phyloP scores from a whole-genome alignment of 1,284 basidiomycete species.

The Sanguinoderma infundibulare region DNA sequence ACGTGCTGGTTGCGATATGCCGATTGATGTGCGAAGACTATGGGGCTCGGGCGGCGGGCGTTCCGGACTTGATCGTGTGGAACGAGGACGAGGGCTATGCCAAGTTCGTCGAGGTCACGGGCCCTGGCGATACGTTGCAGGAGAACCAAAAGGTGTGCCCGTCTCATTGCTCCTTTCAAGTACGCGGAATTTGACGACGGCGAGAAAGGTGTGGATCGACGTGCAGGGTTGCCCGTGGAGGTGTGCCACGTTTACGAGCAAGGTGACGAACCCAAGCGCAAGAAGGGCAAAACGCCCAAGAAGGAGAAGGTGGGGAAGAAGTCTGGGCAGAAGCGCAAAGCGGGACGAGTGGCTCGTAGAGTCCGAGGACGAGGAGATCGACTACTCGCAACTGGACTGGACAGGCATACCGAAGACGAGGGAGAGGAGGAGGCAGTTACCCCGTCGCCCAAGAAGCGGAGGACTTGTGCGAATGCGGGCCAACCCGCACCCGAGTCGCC shows the following conservation, averaged over 20 bases:
- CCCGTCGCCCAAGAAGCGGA: constrained; percentile 11
- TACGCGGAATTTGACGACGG: not conserved
- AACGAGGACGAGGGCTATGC: constrained; percentile 58
- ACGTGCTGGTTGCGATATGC: constrained; percentile 78
- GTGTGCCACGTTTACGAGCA: constrained; percentile 68
- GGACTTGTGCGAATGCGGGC: constrained; percentile 7
- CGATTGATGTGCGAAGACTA: constrained; percentile 91
- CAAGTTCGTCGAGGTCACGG: constrained; percentile 96
- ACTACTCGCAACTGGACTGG: constrained; percentile 31
- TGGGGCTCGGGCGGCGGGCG: constrained; percentile 77
- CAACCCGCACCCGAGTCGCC: constrained; percentile 13
- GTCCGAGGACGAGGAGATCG: constrained; percentile 30
- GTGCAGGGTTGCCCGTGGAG: constrained; percentile 77
- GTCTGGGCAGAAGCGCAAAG: constrained; percentile 30
- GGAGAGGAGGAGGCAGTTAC: constrained; percentile 1
- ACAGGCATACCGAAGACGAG: constrained; percentile 15
- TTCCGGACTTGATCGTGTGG: constrained; percentile 94
- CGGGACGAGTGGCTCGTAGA: constrained; percentile 19
- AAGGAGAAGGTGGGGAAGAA: constrained; percentile 24
- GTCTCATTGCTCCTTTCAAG: not conserved
- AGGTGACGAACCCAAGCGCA: constrained; percentile 21
- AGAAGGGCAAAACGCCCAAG: constrained; percentile 20
- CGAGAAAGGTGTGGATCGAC: constrained; percentile 70
- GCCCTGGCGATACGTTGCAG: constrained; percentile 85
- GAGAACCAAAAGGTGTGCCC: constrained; percentile 87